Conservation (phyloP, 805 yeast genomes). For the Candida sakaeoensis region DNA sequence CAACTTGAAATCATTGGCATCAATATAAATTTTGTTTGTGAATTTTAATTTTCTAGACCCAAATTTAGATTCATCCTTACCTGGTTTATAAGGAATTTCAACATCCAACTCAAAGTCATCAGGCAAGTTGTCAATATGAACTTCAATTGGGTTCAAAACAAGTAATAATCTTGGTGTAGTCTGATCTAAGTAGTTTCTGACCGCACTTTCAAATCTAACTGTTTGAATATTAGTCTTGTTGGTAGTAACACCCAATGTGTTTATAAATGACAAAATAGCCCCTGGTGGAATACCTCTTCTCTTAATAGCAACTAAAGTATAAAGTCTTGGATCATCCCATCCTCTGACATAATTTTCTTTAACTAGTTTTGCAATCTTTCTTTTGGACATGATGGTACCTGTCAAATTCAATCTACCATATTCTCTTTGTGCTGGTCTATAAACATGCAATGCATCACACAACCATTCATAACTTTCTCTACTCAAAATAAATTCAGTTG, state of each 20-base stretch:
- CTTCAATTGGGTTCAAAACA: constrained; percentile 80
- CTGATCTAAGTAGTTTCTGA: constrained; percentile 82
- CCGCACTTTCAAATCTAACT: constrained; percentile 82
- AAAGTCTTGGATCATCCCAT: constrained; percentile 98
- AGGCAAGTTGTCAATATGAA: constrained; percentile 75
- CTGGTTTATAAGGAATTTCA: constrained; percentile 87
- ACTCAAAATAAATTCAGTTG: constrained; percentile 88
- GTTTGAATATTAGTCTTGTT: constrained; percentile 88
- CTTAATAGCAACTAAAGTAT: constrained; percentile 88
- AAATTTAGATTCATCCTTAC: constrained; percentile 47
- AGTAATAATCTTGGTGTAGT: constrained; percentile 94
- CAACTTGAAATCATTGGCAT: constrained; percentile 76
- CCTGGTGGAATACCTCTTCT: constrained; percentile 99
- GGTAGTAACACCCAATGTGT: constrained; percentile 96
- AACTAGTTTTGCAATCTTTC: constrained; percentile 92
- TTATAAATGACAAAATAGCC: constrained; percentile 87
- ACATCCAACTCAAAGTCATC: constrained; percentile 70
- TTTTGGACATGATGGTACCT: constrained; percentile 90
- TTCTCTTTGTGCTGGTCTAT: constrained; percentile 98
- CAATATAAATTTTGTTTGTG: constrained; percentile 76
- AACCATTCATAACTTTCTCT: constrained; percentile 98
- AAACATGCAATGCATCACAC: constrained; percentile 90
- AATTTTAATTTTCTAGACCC: constrained; percentile 70
- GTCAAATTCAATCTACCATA: constrained; percentile 94
- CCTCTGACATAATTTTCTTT: constrained; percentile 79